Conservation (phyloP, 768 basidiomycete species). For the Fibroporia radiculosa region DNA sequence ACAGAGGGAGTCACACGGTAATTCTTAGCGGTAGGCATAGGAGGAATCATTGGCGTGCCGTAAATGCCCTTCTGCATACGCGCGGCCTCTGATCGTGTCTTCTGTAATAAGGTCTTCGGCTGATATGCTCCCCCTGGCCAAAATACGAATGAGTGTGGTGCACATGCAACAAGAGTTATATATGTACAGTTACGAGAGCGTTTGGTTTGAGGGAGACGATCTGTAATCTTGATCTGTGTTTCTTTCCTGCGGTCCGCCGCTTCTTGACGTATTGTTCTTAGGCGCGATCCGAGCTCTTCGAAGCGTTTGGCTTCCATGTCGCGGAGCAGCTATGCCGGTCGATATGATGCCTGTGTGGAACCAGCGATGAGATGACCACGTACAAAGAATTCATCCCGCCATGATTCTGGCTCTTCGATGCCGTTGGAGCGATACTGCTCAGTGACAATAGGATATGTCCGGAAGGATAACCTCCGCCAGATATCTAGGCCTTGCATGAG, state of each 20-base stretch:
- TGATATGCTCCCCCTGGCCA: conserved; percentile 31
- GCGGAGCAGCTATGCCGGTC: conserved; percentile 42
- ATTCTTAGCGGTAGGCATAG: conserved; percentile 28
- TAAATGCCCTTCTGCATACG: conserved; percentile 60
- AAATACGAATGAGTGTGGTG: conserved; percentile 7
- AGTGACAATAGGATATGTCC: conserved; percentile 46
- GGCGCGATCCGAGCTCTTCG: conserved; percentile 51
- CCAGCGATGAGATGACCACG: conserved; percentile 14
- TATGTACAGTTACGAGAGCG: conserved; percentile 52
- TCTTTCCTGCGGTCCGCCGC: conserved; percentile 72
- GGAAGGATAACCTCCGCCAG: conserved; percentile 59
- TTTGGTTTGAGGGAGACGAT: conserved; percentile 59
- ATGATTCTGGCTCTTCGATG: conserved; percentile 45
- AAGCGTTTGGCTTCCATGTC: conserved; percentile 56
- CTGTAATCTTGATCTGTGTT: conserved; percentile 68
- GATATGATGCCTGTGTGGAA: too few species aligned
- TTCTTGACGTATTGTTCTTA: conserved; percentile 60
- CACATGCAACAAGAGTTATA: neutral
- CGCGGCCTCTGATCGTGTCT: conserved; percentile 62
- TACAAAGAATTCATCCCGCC: conserved; percentile 67
- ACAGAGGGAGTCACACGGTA: conserved; percentile 26
- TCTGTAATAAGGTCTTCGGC: conserved; percentile 72
- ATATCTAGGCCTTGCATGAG: conserved; percentile 36
- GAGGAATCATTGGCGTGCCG: conserved; percentile 43
- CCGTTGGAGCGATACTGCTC: conserved; percentile 37